phyloP scores from a whole-genome alignment of 1,139 yeast species.

The Candida dubliniensis region DNA sequence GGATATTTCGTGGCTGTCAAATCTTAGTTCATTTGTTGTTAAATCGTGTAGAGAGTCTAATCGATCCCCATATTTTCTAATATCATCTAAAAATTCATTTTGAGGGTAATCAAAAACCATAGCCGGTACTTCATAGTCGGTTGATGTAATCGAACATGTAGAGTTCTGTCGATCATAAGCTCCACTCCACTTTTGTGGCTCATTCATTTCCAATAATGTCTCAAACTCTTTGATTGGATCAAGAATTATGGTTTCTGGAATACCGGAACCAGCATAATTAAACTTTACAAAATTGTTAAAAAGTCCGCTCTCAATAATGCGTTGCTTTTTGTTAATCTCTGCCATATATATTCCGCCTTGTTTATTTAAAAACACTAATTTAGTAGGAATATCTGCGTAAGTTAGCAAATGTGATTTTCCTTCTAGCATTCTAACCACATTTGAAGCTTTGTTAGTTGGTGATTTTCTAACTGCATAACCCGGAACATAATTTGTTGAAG shows the following conservation, averaged over 20 bases:
- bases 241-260: slow-evolving; percentile 13
- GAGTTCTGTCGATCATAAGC: slow-evolving; percentile 16
- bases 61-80: slow-evolving; percentile 27
- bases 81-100: slow-evolving; percentile 24
- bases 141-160: slow-evolving; percentile 14
- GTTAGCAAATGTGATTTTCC: slow-evolving; percentile 49
- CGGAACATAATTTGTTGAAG: slow-evolving; percentile 24
- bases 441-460: slow-evolving; percentile 29
- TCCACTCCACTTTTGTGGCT: slow-evolving; percentile 15
- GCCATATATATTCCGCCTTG: slow-evolving; percentile 32
- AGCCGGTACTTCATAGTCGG: slow-evolving; percentile 17
- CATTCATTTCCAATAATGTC: slow-evolving; percentile 12
- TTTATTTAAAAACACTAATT: slow-evolving; percentile 23
- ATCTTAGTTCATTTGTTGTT: slow-evolving; percentile 27
- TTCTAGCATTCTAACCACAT: slow-evolving; percentile 32
- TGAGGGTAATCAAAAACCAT: slow-evolving; percentile 24
- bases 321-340: slow-evolving; percentile 19
- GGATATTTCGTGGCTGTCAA: slow-evolving; percentile 15
- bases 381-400: slow-evolving; percentile 34
- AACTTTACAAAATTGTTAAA: slow-evolving; percentile 22
- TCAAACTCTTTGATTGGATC: slow-evolving; percentile 21
- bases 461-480: slow-evolving; percentile 44
- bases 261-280: slow-evolving; percentile 14
- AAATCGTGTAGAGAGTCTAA: slow-evolving; percentile 20
- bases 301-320: slow-evolving; percentile 26